Base-by-base conservation (phyloP, 192 early-diverging fungal species). In the Lunasporangiospora selenospora region DNA sequence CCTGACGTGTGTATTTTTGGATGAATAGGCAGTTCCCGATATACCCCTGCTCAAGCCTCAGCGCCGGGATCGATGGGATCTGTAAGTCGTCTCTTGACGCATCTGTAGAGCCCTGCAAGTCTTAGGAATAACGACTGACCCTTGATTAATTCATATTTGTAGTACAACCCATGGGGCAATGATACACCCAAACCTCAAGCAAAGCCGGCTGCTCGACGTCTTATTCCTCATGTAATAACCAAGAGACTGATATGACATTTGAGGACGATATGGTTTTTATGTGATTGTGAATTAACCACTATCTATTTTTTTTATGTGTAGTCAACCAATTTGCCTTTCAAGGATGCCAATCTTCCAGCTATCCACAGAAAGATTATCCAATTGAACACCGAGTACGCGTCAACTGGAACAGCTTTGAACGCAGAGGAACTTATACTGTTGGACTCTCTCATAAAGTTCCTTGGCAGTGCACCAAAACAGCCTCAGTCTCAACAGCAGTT, bases 331-430 rank as follows among this genome's bases (percentile, higher is more conserved):
- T 58, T 91, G 4, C 70, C 84, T n/a, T 92, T 92, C 69, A 82
- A 82, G 39, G 75, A 86, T 24, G 90, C 88, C 39, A 95, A 93
- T 34, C 62, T 85, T 1, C 58, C 70, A 4, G 90, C 87, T 2
- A 89, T 98, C 24, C 73, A 87, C 46, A 86, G 81, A 24, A 98
- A 98, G 58, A 77, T 96, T 18, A 41, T 65, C 4, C 84, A 92
- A 61, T 76, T 93, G 33, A 94, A 95, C 64, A 62, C 46, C 0
- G 80, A 86, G 18, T 19, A 91, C 1, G 61, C 71, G 2, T 30
- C 30, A 19, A 65, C 53, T 4, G 63, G 45, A 15, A 43, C 41
- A 19, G 39, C 48, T 12, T 46, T 70, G 9, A 61, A 48, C 6
- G 40, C 42, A 12, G 5, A 57, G 9, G 69, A 80, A 31, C 30